These are phyloP conservation scores for Phytopythium delawarense DNA, from an alignment of 352 stramenopile genomes.

Conservation along the genomic window DNA sequence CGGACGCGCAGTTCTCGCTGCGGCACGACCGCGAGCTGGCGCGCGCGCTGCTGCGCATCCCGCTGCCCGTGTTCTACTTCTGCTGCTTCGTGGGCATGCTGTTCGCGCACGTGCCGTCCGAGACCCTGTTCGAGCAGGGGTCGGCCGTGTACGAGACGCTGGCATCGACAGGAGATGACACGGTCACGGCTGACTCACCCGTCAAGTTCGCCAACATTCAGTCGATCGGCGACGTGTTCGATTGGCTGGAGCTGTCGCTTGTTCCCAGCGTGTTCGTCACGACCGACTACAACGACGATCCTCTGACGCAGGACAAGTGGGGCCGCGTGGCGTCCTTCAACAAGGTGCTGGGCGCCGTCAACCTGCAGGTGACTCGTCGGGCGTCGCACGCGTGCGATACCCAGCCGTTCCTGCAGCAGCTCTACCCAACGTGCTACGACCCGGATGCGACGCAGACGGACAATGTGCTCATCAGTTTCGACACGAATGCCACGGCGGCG, in stretches of 20 bases:
- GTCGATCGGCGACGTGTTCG: slow-evolving; percentile 30
- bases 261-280: slow-evolving; percentile 42
- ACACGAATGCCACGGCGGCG: slow-evolving; percentile 32
- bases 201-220: slow-evolving; percentile 49
- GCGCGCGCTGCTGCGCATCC: slow-evolving; percentile 26
- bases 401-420: slow-evolving; percentile 23
- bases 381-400: slow-evolving; percentile 19
- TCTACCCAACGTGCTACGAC: slow-evolving; percentile 51
- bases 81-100: slow-evolving; percentile 41
- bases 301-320: slow-evolving; percentile 19
- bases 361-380: slow-evolving; percentile 25
- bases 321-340: slow-evolving; percentile 23
- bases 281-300: slow-evolving; percentile 43
- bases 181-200: slow-evolving; percentile 31
- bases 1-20: slow-evolving; percentile 25
- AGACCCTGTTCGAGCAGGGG: slow-evolving; percentile 29
- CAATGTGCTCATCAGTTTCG: slow-evolving; percentile 35
- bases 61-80: slow-evolving; percentile 33
- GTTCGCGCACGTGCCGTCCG: slow-evolving; percentile 34
- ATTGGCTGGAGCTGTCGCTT: slow-evolving; percentile 40
- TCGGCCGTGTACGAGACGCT: slow-evolving; percentile 27
- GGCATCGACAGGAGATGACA: slow-evolving; percentile 39
- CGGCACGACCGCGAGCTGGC: slow-evolving; percentile 36
- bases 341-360: slow-evolving; percentile 28
- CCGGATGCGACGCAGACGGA: slow-evolving; percentile 12